These are phyloP conservation scores for Pharus latifolius DNA, from an alignment of 176 grass and related monocot species.

Conservation along the genomic window DNA sequence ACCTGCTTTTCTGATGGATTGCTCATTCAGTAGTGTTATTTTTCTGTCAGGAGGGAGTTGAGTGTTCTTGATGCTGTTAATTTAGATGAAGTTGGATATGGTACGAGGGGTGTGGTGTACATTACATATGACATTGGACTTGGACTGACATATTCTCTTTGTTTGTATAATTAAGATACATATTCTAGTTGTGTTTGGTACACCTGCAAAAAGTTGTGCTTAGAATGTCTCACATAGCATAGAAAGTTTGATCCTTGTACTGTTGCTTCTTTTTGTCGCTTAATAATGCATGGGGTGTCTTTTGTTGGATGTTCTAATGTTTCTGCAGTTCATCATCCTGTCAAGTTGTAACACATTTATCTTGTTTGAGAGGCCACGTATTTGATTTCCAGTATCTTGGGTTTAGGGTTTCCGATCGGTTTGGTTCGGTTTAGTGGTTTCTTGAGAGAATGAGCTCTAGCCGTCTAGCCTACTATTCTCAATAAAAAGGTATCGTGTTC, in stretches of 20 bases:
- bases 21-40: not conserved
- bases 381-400: too few species aligned
- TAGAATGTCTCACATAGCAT: not conserved
- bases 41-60: not conserved
- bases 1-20: not conserved
- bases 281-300: not conserved
- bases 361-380: too few species aligned
- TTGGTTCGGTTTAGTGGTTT: too few species aligned
- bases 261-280: not conserved
- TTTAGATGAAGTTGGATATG: not conserved
- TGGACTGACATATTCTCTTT: slow-evolving; percentile 2
- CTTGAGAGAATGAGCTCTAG: too few species aligned
- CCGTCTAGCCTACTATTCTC: too few species aligned
- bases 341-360: too few species aligned
- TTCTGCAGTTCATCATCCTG: not conserved
- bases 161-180: slow-evolving; percentile 10
- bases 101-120: slow-evolving; percentile 11
- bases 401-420: too few species aligned
- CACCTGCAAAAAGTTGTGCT: not conserved
- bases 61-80: not conserved
- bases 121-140: slow-evolving; percentile 11
- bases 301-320: too few species aligned
- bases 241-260: not conserved
- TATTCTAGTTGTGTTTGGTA: not conserved
- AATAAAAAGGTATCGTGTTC: too few species aligned